phyloP scores from a whole-genome alignment of 2,329 filamentous ascomycete genomes.

The Fusarium euwallaceae region DNA sequence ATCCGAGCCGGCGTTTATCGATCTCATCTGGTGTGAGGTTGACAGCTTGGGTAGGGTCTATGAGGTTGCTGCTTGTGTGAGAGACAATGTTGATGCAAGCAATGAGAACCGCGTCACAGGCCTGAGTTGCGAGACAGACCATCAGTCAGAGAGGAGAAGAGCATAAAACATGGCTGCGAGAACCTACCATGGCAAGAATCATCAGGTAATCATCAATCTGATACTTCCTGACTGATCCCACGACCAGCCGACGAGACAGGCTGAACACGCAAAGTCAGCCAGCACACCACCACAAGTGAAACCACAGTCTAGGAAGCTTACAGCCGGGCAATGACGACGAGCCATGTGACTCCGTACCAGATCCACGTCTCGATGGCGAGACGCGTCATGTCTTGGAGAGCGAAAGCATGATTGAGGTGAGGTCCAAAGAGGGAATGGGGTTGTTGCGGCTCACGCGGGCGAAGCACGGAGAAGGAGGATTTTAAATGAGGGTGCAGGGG shows the following conservation, averaged over 20 bases:
- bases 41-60: background rate
- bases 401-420: background rate
- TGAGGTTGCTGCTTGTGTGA: constrained; percentile 1
- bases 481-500: constrained; percentile 6
- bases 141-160: background rate
- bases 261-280: background rate
- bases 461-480: constrained; percentile 2
- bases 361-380: constrained; percentile 7
- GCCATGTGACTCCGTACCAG: constrained; percentile 10
- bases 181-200: background rate
- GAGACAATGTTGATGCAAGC: constrained; percentile 4
- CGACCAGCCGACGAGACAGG: constrained; percentile 8
- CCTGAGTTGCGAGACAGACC: background rate
- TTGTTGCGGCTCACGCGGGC: constrained; percentile 1
- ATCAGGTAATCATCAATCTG: background rate
- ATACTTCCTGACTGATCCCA: background rate
- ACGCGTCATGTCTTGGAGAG: background rate
- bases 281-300: background rate
- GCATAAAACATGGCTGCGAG: background rate
- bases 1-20: background rate
- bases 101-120: constrained; percentile 2
- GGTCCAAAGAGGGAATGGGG: background rate
- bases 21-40: background rate
- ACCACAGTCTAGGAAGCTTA: background rate
- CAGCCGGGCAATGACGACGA: constrained; percentile 3